These are phyloP conservation scores for Vaccinium macrocarpon DNA, from an alignment of 148 eudicot species.

Conservation along the genomic window DNA sequence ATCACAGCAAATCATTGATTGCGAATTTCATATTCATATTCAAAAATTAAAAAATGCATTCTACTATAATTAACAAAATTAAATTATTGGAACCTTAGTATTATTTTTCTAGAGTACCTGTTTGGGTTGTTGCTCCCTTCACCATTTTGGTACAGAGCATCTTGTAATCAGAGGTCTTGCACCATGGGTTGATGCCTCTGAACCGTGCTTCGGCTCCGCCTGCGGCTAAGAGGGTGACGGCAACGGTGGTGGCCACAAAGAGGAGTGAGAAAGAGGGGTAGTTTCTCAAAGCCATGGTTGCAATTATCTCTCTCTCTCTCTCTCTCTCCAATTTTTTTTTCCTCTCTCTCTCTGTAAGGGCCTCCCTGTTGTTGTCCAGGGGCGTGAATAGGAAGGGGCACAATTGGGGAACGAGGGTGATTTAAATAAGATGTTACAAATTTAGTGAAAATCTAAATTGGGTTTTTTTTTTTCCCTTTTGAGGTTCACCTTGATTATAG, in stretches of 20 bases:
- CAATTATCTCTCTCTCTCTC: neutral
- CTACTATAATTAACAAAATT: neutral
- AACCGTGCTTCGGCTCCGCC: neutral
- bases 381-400: neutral
- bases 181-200: conserved; percentile 12
- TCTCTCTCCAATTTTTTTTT: neutral
- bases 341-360: neutral
- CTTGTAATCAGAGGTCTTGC: conserved; percentile 18
- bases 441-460: neutral
- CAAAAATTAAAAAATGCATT: neutral
- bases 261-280: conserved; percentile 8
- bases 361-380: neutral
- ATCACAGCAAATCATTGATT: no score
- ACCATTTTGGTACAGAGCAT: conserved; percentile 10
- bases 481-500: conserved; percentile 7
- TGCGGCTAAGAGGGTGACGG: neutral
- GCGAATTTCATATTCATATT: neutral
- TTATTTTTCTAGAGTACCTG: neutral
- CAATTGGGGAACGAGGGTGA: neutral
- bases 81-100: neutral
- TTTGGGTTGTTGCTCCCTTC: neutral
- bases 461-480: neutral
- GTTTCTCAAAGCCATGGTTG: conserved; percentile 1
- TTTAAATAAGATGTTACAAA: neutral
- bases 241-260: neutral